These are phyloP conservation scores for Pestalotiopsis sp. DNA, from an alignment of 2,329 filamentous ascomycete genomes.

Conservation along the genomic window DNA sequence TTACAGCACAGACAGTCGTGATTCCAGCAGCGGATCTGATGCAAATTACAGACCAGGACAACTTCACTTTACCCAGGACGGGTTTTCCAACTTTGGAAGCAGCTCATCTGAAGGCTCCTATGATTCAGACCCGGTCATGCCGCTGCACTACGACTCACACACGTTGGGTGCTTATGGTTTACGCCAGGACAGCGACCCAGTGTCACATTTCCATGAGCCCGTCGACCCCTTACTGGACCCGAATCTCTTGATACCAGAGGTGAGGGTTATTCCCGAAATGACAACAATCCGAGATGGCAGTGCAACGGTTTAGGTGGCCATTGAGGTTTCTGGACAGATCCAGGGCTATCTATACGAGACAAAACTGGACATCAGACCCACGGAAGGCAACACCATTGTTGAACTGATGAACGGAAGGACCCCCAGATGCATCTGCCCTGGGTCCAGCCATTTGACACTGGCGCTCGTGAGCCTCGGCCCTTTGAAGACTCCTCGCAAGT, in stretches of 20 bases:
- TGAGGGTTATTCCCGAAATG: constrained; percentile 45
- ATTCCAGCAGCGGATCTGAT: constrained; percentile 19
- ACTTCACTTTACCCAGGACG: background rate
- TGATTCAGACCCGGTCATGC: constrained; percentile 14
- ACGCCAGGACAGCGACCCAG: constrained; percentile 17
- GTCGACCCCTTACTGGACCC: constrained; percentile 22
- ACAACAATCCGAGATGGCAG: constrained; percentile 34
- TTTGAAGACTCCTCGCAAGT: constrained; percentile 10
- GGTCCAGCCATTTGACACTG: constrained; percentile 50
- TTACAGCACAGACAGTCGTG: constrained; percentile 13
- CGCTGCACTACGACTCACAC: constrained; percentile 10
- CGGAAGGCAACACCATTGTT: constrained; percentile 40
- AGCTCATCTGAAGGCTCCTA: constrained; percentile 18
- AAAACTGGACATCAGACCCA: constrained; percentile 46
- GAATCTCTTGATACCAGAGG: constrained; percentile 41
- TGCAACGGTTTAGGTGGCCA: constrained; percentile 47
- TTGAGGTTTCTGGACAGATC: constrained; percentile 48
- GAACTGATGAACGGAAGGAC: constrained; percentile 42
- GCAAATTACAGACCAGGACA: constrained; percentile 14
- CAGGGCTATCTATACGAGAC: constrained; percentile 54
- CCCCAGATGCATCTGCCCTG: constrained; percentile 41
- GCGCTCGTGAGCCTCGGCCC: constrained; percentile 43
- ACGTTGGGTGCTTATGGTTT: constrained; percentile 12
- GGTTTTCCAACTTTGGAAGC: constrained; percentile 10
- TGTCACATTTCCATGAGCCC: constrained; percentile 31